Percentiles rank a stretch among this genome's conserved stretches.
Evolutionary conservation across 2,329 filamentous ascomycete genomes (phyloP).

Genomic region (Penicillium sp.): DNA sequence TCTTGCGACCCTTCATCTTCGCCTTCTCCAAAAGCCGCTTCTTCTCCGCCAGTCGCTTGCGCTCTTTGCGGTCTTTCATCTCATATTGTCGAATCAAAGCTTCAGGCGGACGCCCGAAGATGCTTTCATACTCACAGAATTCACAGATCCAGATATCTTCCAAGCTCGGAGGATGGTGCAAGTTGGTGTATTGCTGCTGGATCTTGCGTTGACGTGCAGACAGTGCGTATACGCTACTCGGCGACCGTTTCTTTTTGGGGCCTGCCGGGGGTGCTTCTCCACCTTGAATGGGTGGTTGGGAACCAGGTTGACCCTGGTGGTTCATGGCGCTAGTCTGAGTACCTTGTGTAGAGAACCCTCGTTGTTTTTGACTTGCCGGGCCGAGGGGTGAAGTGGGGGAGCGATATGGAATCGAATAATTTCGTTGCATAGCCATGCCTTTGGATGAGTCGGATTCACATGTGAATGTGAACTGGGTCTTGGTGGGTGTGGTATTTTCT

Average conservation of each 20-base stretch:
- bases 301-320: slow-evolving; percentile 26
- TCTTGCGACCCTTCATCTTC: slow-evolving; percentile 88
- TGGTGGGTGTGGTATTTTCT: slow-evolving; percentile 64
- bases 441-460: slow-evolving; percentile 87
- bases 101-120: slow-evolving; percentile 82
- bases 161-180: slow-evolving; percentile 65
- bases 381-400: slow-evolving; percentile 36
- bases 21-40: slow-evolving; percentile 83
- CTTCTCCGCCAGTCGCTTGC: slow-evolving; percentile 82
- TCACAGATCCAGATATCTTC: slow-evolving; percentile 94
- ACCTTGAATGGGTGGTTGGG: slow-evolving; percentile 37
- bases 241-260: slow-evolving; percentile 65
- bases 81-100: slow-evolving; percentile 90
- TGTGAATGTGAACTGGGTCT: slow-evolving; percentile 93
- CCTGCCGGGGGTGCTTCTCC: slow-evolving; percentile 49
- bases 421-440: slow-evolving; percentile 70
- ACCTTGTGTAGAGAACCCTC: slow-evolving; percentile 52
- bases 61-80: slow-evolving; percentile 83
- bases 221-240: slow-evolving; percentile 68
- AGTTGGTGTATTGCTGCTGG: slow-evolving; percentile 73
- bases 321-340: slow-evolving; percentile 54
- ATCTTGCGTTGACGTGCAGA: slow-evolving; percentile 77
- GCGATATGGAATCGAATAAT: slow-evolving; percentile 42
- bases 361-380: slow-evolving; percentile 33
- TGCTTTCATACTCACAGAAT: slow-evolving; percentile 96